Evolutionary conservation across 768 basidiomycete genomes (phyloP), one percentile per base, ranked within the genome.

Genomic region (Cyathus striatus): DNA sequence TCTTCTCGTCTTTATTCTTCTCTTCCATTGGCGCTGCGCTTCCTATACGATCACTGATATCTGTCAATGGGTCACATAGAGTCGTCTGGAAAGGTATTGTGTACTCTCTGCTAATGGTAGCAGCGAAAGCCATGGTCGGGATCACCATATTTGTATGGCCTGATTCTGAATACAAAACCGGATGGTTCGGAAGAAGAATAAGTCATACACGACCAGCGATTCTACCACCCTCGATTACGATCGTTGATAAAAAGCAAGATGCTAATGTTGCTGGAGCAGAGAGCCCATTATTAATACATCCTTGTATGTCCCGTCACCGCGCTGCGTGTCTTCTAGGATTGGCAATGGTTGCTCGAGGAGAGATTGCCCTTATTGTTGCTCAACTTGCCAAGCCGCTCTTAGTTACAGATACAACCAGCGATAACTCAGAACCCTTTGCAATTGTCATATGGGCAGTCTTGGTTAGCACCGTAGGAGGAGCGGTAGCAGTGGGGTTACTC

Each of bases 261-360:
- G 27, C 10, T 10, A 16, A 16, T 10, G 10, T 2, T 10, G 27
- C 27, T 10, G 16, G 16, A 10, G 16, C 27, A 2, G 27, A 30
- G 27, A 30, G 16, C 16, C 10, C 27, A 10, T 10, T 30, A 10
- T 10, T 30, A 16, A 30, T 16, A 10, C 27, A 30, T 10, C 2
- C 2, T 26, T 26, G 1, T 45, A 12, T 40, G 17, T 23, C 38
- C 12, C 10, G 7, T 13, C 12, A 12, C 18, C 38, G 22, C 6
- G 20, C 38, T 20, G 38, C 40, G 18, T 23, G n/a, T 9, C 62
- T 81, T 27, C 60, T 82, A 16, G 76, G 76, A 0, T 54, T 78
- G 3, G 80, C 79, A 0, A 78, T 85, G 73, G 73, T 83, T 25
- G 75, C 83, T 0, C 70, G 83, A 2, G 84, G 84, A 1, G 83